Evolutionary conservation across 495 filamentous ascomycete genomes (phyloP).

Genomic region (Aspergillus funiculosus): DNA sequence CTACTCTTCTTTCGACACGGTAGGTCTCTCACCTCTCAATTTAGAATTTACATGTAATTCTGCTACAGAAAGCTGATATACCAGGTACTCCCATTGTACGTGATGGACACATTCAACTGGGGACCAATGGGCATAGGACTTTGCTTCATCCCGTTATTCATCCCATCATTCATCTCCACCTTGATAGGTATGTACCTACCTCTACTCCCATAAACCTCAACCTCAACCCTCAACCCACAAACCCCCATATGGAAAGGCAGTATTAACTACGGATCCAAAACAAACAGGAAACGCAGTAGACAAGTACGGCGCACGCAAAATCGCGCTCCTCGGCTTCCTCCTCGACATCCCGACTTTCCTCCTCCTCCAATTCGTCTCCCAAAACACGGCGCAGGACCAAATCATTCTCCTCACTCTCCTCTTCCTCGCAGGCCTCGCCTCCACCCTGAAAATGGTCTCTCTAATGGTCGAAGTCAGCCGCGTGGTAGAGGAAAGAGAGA

Average conservation of each 20-base stretch:
- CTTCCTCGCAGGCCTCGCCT: conserved; percentile 27
- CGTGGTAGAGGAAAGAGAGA: conserved; percentile 31
- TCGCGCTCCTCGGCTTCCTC: conserved; percentile 44
- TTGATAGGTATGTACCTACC: conserved; percentile 29
- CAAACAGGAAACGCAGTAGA: conserved; percentile 48
- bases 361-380: conserved; percentile 44
- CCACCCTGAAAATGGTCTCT: conserved; percentile 31
- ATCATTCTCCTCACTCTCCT: conserved; percentile 32
- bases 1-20: conserved; percentile 34
- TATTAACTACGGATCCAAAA: too few species aligned
- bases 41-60: background rate
- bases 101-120: conserved; percentile 50
- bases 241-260: too few species aligned
- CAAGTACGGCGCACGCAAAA: conserved; percentile 44
- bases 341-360: conserved; percentile 45
- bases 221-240: too few species aligned
- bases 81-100: conserved; percentile 40
- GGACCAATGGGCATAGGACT: conserved; percentile 52
- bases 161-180: conserved; percentile 31
- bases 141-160: conserved; percentile 52
- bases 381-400: conserved; percentile 28
- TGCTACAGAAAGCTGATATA: background rate
- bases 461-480: conserved; percentile 35
- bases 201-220: conserved; percentile 34
- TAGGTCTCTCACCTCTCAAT: conserved; percentile 10